Base-by-base conservation (phyloP, 768 basidiomycete species). In the Lactarius pseudohatsudake region DNA sequence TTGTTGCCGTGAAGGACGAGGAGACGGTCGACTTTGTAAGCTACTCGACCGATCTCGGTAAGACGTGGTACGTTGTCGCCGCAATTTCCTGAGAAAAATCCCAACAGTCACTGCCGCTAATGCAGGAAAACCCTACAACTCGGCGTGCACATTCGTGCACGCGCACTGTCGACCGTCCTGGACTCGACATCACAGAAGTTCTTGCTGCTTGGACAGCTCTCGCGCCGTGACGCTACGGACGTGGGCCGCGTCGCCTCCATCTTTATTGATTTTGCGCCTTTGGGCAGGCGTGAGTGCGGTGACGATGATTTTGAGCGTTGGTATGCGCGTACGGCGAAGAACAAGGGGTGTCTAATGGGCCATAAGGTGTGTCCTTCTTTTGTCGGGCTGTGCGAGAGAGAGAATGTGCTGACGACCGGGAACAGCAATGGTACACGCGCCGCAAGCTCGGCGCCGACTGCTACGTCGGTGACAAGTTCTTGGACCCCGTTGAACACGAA, bases 141-240 rank as follows among this genome's bases (percentile, higher is more conserved):
- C 59, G 91, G 86, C 2, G 75, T 91, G 65, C 87, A 79, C 34
- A 68, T 98, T 5, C 87, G 89, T 26, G 88, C 92, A 0, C 82
- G 85, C 9, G 86, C 86, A 0, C 79, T 99, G n/a, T 87, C 90
- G 50, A 97, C 94, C 4, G 84, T 98, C 5, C 92, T 94, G 0
- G 97, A 99, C 71, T 94, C 94, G 15, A 98, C 97, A 0, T 96
- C 94, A 0, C 96, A 97, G 74, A 98, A 96, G 77, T 98, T 98
- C 80, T 74, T 98, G 11, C 81, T 99, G 9, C 82, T 97, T 30
- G 97, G 90, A 5, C 88, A 90, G 66, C 81, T 94, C 15, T 79
- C 85, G 2, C 84, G 87, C 26, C 76, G 81, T 13, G 87, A 92
- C 61, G 80, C 85, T 71, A 79, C 75, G 34, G 78, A 77, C 0